These are phyloP conservation scores for Kazachstania kunashirensis DNA, from an alignment of 805 yeast species.

Conservation along the genomic window DNA sequence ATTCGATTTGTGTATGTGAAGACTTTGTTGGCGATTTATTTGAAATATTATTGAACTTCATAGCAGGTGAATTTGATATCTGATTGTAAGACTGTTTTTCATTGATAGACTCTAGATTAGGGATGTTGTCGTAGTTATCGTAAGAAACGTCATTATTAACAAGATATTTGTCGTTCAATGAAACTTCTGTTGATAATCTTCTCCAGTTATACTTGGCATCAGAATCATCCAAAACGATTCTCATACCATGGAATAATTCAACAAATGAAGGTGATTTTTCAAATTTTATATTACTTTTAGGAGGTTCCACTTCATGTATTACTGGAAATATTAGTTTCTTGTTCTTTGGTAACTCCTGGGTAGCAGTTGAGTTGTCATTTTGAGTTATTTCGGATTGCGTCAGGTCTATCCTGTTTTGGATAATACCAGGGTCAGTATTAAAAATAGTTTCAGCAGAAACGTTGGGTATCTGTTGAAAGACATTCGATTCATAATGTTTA, in stretches of 20 bases:
- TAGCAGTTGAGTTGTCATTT: background rate
- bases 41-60: background rate
- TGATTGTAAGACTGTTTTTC: background rate
- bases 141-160: background rate
- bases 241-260: slow-evolving; percentile 26
- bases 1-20: background rate
- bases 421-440: no score
- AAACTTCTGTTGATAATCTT: slow-evolving; percentile 18
- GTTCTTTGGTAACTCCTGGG: background rate
- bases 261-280: slow-evolving; percentile 25
- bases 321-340: slow-evolving; percentile 14
- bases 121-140: background rate
- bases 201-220: slow-evolving; percentile 29
- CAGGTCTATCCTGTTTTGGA: background rate
- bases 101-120: background rate
- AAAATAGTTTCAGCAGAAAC: background rate
- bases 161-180: slow-evolving; percentile 8
- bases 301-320: slow-evolving; percentile 7
- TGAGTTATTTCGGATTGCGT: background rate
- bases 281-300: slow-evolving; percentile 8
- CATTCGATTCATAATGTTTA: no score
- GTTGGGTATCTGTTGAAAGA: no score
- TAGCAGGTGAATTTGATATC: background rate
- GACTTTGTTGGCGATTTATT: background rate
- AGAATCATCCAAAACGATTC: slow-evolving; percentile 23